A percentile compares a stretch with the other conserved stretches of the same genome.
phyloP scores from a whole-genome alignment of 2,329 filamentous ascomycete species.

The Paracamarosporium sp. region DNA sequence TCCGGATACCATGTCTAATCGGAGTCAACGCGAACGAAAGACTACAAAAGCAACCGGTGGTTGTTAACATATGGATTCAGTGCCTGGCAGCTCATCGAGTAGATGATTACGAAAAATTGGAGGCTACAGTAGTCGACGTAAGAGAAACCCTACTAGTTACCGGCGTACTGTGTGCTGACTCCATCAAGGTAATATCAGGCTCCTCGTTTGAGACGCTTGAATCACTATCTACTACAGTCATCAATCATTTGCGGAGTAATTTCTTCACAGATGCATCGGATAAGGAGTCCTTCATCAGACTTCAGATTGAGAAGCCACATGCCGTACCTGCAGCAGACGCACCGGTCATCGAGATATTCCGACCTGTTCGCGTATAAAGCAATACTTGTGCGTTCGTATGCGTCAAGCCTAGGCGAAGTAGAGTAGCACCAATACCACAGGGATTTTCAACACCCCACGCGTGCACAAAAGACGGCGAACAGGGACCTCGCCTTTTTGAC shows the following conservation, averaged over 20 bases:
- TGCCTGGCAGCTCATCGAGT: conserved; percentile 47
- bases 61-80: conserved; percentile 69
- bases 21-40: conserved; percentile 78
- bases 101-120: conserved; percentile 64
- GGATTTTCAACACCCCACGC: not conserved
- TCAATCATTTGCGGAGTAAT: conserved; percentile 52
- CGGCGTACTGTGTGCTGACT: conserved; percentile 24
- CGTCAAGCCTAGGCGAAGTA: not conserved
- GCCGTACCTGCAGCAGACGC: conserved; percentile 76
- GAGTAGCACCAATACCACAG: not conserved
- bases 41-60: conserved; percentile 67
- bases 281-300: conserved; percentile 60
- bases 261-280: conserved; percentile 39
- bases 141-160: conserved; percentile 20
- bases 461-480: not conserved
- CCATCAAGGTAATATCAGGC: conserved; percentile 46
- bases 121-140: conserved; percentile 69
- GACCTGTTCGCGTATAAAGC: conserved; percentile 22
- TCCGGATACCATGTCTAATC: conserved; percentile 72
- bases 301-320: conserved; percentile 74
- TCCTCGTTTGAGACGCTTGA: conserved; percentile 58
- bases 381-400: not conserved
- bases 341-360: conserved; percentile 68
- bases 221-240: conserved; percentile 45
- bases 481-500: not conserved